Percentiles rank a stretch among this genome's conserved stretches.
phyloP scores from a whole-genome alignment of 345 rosid species.

The Populus tremula region DNA sequence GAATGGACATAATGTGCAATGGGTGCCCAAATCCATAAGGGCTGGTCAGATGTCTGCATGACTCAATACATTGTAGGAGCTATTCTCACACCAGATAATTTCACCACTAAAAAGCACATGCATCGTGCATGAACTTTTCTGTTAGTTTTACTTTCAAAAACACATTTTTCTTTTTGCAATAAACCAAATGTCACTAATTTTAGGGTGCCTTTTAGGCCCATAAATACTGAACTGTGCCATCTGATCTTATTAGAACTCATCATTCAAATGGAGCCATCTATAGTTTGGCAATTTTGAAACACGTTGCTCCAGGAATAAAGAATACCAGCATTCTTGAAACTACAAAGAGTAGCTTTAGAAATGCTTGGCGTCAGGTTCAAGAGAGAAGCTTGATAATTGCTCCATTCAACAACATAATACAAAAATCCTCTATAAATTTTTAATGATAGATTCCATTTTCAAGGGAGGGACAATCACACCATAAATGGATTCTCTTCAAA shows the following conservation, averaged over 20 bases:
- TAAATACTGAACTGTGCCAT: background rate
- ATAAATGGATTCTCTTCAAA: conserved; percentile 4
- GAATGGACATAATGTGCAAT: background rate
- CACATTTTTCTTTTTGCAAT: background rate
- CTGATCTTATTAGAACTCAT: background rate
- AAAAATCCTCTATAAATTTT: background rate
- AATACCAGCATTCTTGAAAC: background rate
- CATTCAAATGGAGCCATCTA: background rate
- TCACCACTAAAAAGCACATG: background rate
- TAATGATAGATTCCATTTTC: background rate
- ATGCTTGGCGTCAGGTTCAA: background rate
- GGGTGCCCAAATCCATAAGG: background rate
- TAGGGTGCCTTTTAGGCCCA: background rate
- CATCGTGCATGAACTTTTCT: background rate
- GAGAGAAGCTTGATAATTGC: background rate
- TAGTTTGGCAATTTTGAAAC: background rate
- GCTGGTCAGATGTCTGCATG: background rate
- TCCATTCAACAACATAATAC: background rate
- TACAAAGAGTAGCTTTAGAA: background rate
- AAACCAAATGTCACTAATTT: background rate
- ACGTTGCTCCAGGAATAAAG: background rate
- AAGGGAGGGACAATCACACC: background rate
- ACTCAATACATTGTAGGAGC: background rate
- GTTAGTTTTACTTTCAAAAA: background rate
- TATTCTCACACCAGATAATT: background rate